Base-by-base conservation (phyloP, 345 rosid genomes). In the Physaria fendleri region DNA sequence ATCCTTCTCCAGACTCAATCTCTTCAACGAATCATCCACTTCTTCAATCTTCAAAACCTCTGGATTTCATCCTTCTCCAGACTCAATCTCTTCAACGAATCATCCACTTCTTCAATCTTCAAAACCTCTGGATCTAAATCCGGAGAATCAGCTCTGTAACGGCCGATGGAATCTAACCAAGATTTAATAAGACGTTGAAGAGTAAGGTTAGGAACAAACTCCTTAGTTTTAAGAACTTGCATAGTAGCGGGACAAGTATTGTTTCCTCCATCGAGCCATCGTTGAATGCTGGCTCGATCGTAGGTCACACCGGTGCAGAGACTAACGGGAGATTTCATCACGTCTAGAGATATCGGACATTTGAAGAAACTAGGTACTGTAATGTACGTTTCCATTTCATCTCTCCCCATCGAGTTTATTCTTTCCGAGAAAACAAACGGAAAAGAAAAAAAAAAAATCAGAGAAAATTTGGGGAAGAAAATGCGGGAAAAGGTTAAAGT, bases 181-280 rank as follows among this genome's bases (percentile, higher is more conserved):
- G 66, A 68, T 72, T 77, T 78, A 68, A 93, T 93, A 42, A 89
- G 92, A 1, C 97, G 90, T 44, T 82, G 90, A 39, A 93, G 75
- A 22, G 77, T 87, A 43, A 81, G 82, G 77, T 93, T 93, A 0
- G 97, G 99, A 10, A 89, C 87, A 2, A 89, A 47, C 2, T 93
- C 95, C 23, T 75, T 87, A 33, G 62, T 78, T 34, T 45, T 83
- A 28, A 93, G 95, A 6, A 85, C 76, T 71, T 89, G 99, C 99
- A 93, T 93, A 66, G 99, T 89, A 51, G 94, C 90, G 12, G 97
- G 99, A 58, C 95, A 93, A 10, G 95, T 93, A 72, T 82, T 83
- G 78, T 89, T 76, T 16, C 99, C 99, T 48, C 77, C 65, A 42
- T 87, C 95, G 45, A 93, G 82, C 99, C 99, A 93, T 13, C 82